Percentiles rank a stretch among this genome's conserved stretches.
Conservation (phyloP, 805 yeast species). For the Starmera quercuum region DNA sequence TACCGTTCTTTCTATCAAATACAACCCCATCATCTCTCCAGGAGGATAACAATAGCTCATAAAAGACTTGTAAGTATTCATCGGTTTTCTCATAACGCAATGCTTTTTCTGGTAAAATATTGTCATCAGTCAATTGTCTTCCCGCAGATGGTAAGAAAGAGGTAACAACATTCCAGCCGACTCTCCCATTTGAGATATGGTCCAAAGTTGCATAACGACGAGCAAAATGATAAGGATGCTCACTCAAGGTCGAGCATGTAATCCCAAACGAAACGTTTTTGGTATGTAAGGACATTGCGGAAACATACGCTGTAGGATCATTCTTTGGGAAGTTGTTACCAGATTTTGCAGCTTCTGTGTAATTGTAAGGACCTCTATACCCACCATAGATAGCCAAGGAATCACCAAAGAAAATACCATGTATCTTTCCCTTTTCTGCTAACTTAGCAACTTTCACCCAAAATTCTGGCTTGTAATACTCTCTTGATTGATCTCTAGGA, state of each 20-base stretch:
- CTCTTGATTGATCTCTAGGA: conserved; percentile 3
- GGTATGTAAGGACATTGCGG: conserved; percentile 31
- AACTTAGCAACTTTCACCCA: conserved; percentile 28
- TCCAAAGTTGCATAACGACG: conserved; percentile 34
- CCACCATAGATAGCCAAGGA: conserved; percentile 29
- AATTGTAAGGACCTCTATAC: conserved; percentile 27
- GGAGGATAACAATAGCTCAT: conserved; percentile 29
- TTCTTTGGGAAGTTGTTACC: conserved; percentile 21
- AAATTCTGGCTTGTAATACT: conserved; percentile 15
- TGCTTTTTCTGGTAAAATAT: conserved; percentile 28
- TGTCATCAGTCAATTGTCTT: conserved; percentile 27
- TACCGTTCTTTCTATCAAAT: conserved; percentile 16
- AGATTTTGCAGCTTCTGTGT: conserved; percentile 22
- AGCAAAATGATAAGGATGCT: conserved; percentile 32
- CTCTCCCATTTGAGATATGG: conserved; percentile 32
- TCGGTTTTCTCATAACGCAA: conserved; percentile 32
- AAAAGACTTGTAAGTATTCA: conserved; percentile 31
- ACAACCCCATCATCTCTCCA: conserved; percentile 32
- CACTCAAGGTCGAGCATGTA: conserved; percentile 33
- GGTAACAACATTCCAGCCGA: conserved; percentile 38
- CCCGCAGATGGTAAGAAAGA: conserved; percentile 35
- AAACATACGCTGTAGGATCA: conserved; percentile 26
- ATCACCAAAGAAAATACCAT: conserved; percentile 28
- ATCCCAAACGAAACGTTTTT: conserved; percentile 29
- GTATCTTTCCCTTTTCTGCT: conserved; percentile 27